Percentiles rank a stretch among this genome's conserved stretches.
These are phyloP conservation scores for Mycena vitilis DNA, from an alignment of 768 basidiomycete species.

Conservation along the genomic window DNA sequence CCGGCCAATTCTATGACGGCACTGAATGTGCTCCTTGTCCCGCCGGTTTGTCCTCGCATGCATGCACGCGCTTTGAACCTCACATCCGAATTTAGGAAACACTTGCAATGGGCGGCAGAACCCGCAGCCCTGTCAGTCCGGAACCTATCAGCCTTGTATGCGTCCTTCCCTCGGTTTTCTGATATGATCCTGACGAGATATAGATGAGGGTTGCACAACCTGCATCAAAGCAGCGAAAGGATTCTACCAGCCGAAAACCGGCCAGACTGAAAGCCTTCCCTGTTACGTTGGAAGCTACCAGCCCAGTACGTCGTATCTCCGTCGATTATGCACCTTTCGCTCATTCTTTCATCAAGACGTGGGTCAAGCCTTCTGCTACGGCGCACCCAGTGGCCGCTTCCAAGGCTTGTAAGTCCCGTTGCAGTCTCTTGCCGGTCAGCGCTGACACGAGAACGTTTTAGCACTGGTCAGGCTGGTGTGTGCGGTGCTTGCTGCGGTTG, in stretches of 20 bases:
- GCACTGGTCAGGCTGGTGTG: neutral
- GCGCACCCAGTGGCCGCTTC: constrained; percentile 12
- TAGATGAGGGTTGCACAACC: neutral
- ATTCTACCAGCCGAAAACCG: neutral
- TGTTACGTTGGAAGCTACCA: neutral
- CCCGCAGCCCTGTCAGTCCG: neutral
- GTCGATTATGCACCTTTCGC: neutral
- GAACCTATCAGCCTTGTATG: neutral
- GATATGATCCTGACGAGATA: neutral
- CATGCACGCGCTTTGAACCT: neutral
- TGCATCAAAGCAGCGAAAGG: neutral
- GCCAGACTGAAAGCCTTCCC: neutral
- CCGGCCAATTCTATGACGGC: neutral
- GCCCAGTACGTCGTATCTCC: neutral
- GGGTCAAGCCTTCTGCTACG: constrained; percentile 10
- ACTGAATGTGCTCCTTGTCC: neutral
- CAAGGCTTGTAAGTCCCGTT: neutral
- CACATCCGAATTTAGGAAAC: neutral
- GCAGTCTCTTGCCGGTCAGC: neutral
- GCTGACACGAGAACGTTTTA: neutral
- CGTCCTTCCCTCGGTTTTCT: neutral
- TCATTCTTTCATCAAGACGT: neutral
- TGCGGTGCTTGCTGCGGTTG: constrained; percentile 20
- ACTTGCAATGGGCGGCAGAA: constrained; percentile 18
- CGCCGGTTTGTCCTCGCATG: neutral